These are phyloP conservation scores for Penicillium tannophilum DNA, from an alignment of 495 filamentous ascomycete species.

Conservation along the genomic window DNA sequence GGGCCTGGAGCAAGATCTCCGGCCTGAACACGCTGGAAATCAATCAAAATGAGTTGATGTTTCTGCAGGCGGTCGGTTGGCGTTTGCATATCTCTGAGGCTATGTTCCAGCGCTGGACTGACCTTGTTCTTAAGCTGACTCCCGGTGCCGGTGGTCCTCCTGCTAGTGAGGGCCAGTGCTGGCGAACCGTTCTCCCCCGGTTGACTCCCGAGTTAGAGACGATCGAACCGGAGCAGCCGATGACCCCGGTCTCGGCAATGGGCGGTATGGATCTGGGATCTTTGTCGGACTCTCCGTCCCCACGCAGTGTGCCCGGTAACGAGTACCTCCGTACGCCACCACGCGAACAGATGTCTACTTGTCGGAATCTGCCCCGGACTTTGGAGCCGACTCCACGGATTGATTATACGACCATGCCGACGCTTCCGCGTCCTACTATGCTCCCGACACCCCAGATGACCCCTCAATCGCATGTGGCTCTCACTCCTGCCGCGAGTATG, in stretches of 20 bases:
- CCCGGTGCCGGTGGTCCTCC: constrained; percentile 50
- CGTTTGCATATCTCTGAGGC: constrained; percentile 88
- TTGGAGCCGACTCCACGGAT: constrained; percentile 58
- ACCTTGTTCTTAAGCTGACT: constrained; percentile 84
- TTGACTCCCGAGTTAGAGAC: constrained; percentile 68
- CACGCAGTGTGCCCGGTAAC: constrained; percentile 31
- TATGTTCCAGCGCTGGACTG: constrained; percentile 87
- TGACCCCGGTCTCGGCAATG: constrained; percentile 33
- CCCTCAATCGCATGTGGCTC: constrained; percentile 70
- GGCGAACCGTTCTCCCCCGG: constrained; percentile 74
- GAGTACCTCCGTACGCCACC: constrained; percentile 23
- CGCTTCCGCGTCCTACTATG: constrained; percentile 61
- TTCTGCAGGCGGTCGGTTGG: constrained; percentile 89
- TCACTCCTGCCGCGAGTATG: constrained; percentile 91
- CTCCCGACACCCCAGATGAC: constrained; percentile 81
- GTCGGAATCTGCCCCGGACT: constrained; percentile 51
- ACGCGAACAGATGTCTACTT: constrained; percentile 50
- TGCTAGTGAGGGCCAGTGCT: constrained; percentile 51
- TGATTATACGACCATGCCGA: constrained; percentile 40
- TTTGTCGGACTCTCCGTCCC: constrained; percentile 39
- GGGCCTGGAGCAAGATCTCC: constrained; percentile 98
- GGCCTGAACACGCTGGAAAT: constrained; percentile 88
- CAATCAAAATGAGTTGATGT: constrained; percentile 94
- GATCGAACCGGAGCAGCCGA: constrained; percentile 35
- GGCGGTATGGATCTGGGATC: constrained; percentile 32